Evolutionary conservation across 2,329 filamentous ascomycete species (phyloP).

Genomic region (Beauveria medogensis): DNA sequence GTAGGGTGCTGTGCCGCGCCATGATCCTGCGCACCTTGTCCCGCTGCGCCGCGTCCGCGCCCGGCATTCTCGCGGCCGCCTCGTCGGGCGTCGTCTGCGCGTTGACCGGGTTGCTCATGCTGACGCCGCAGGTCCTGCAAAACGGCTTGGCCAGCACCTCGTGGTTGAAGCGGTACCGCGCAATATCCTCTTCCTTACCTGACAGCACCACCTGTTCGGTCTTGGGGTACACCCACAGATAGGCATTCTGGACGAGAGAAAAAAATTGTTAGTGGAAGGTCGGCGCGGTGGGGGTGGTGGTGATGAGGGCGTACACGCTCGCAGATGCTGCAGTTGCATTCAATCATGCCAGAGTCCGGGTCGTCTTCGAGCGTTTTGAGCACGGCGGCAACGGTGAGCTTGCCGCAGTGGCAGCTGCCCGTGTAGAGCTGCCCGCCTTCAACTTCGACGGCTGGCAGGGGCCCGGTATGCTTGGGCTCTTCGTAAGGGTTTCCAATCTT

Average conservation of each 20-base stretch:
- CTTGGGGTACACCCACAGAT: conserved; percentile 37
- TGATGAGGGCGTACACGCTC: conserved; percentile 24
- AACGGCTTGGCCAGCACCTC: conserved; percentile 33
- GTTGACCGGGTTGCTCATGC: conserved; percentile 26
- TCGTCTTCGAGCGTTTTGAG: conserved; percentile 34
- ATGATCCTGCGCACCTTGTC: conserved; percentile 18
- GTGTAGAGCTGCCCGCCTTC: conserved; percentile 34
- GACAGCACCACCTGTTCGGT: conserved; percentile 32
- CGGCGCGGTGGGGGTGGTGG: too few relatives aligned
- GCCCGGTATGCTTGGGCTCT: conserved; percentile 30
- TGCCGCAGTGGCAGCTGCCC: conserved; percentile 47
- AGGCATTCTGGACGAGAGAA: conserved; percentile 28
- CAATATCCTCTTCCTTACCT: conserved; percentile 30
- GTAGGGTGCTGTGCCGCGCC: conserved; percentile 3
- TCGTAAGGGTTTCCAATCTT: conserved; percentile 25
- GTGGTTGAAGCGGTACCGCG: conserved; percentile 28
- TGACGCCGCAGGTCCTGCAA: conserved; percentile 40
- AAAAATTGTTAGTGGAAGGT: neutral
- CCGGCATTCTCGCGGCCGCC: conserved; percentile 15
- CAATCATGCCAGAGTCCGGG: conserved; percentile 22
- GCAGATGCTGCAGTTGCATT: conserved; percentile 47
- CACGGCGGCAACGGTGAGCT: conserved; percentile 35
- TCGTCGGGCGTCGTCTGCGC: conserved; percentile 17
- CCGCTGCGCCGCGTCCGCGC: conserved; percentile 26
- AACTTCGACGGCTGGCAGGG: conserved; percentile 29